Conservation (phyloP, 2,329 filamentous ascomycete species). For the Fusarium keratoplasticum region DNA sequence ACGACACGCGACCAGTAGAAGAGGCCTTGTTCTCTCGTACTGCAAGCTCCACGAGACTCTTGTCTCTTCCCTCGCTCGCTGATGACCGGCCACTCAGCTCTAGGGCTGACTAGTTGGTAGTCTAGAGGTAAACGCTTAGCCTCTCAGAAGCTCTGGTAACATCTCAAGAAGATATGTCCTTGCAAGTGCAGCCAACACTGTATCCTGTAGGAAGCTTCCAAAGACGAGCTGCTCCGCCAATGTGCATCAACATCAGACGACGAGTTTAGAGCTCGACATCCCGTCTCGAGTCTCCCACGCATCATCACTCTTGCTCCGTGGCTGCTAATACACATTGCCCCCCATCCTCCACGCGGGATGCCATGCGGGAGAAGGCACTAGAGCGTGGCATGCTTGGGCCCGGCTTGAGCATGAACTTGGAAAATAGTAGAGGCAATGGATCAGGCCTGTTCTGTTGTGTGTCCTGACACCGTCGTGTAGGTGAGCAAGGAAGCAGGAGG, state of each 20-base stretch:
- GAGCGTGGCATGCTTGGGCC: neutral
- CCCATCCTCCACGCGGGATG: neutral
- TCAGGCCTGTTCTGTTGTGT: constrained; percentile 9
- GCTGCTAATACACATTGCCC: neutral
- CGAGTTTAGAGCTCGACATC: neutral
- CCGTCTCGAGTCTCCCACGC: neutral
- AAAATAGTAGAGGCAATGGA: neutral
- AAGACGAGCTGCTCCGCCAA: neutral
- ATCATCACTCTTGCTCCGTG: neutral
- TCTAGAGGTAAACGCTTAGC: constrained; percentile 18
- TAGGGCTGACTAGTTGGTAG: neutral
- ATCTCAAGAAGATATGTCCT: constrained; percentile 4
- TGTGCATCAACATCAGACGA: constrained; percentile 1
- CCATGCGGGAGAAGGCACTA: neutral
- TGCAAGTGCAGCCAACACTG: neutral
- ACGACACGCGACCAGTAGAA: neutral
- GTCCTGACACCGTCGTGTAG: constrained; percentile 1
- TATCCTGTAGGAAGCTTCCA: neutral
- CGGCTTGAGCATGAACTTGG: constrained; percentile 4
- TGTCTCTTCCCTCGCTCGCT: constrained; percentile 16
- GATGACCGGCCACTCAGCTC: neutral
- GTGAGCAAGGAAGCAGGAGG: constrained; percentile 2
- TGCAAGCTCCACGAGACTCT: constrained; percentile 12
- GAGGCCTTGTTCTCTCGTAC: constrained; percentile 12
- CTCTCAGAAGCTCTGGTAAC: constrained; percentile 27